Conservation (phyloP, 805 yeast species). For the Wickerhamomyces ciferrii region DNA sequence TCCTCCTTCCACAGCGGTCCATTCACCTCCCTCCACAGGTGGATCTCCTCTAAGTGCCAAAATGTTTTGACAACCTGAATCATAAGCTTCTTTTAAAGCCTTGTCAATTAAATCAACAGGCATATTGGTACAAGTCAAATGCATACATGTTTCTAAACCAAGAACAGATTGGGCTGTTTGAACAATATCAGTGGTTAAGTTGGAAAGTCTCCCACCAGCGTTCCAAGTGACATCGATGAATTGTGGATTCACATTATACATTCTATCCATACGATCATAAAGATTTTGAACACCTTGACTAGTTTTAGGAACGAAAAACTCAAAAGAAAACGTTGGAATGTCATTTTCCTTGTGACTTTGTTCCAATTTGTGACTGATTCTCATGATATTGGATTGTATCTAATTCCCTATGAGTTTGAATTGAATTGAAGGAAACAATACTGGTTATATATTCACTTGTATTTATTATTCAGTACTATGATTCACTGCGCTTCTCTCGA, state of each 20-base stretch:
- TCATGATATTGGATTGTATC: slow-evolving; percentile 17
- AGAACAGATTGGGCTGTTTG: slow-evolving; percentile 84
- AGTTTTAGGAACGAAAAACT: slow-evolving; percentile 96
- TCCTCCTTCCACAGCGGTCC: slow-evolving; percentile 55
- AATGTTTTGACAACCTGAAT: slow-evolving; percentile 92
- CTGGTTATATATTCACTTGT: too few relatives aligned
- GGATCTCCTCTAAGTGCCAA: slow-evolving; percentile 96
- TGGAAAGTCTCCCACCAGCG: slow-evolving; percentile 89
- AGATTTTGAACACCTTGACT: slow-evolving; percentile 94
- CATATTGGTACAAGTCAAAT: slow-evolving; percentile 96
- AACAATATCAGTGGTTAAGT: slow-evolving; percentile 86
- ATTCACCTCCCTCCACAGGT: slow-evolving; percentile 58
- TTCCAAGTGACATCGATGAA: slow-evolving; percentile 98
- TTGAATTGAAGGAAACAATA: too few relatives aligned
- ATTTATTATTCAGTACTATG: too few relatives aligned
- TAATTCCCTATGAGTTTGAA: too few relatives aligned
- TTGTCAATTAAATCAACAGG: slow-evolving; percentile 70
- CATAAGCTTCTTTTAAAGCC: slow-evolving; percentile 80
- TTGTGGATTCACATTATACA: slow-evolving; percentile 87
- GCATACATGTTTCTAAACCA: slow-evolving; percentile 97
- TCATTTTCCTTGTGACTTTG: slow-evolving; percentile 23
- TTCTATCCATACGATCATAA: slow-evolving; percentile 95
- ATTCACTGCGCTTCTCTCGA: too few relatives aligned
- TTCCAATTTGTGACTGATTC: slow-evolving; percentile 33
- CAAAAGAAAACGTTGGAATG: slow-evolving; percentile 83